Evolutionary conservation across 768 basidiomycete genomes (phyloP).

Genomic region (Rhodotorula diobovata): DNA sequence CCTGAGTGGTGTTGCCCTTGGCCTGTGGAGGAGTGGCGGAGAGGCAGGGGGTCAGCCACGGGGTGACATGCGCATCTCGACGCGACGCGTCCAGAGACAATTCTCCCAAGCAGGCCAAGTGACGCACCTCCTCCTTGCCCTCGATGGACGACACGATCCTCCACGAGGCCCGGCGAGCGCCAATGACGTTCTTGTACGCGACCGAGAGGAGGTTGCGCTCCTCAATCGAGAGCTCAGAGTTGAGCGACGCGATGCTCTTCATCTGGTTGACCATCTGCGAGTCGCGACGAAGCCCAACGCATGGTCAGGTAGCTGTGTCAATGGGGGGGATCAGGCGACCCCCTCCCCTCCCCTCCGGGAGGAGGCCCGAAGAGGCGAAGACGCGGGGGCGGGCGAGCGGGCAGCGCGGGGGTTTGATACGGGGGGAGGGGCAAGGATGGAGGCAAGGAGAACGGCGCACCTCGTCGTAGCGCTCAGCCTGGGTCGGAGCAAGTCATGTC

Average conservation of each 20-base stretch:
- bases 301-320: background rate
- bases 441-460: constrained; percentile 50
- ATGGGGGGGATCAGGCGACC: too few relatives aligned
- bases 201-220: constrained; percentile 97
- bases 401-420: background rate
- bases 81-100: background rate
- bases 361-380: too few relatives aligned
- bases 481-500: constrained; percentile 44
- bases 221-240: constrained; percentile 96
- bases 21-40: constrained; percentile 47
- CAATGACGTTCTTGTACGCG: constrained; percentile 97
- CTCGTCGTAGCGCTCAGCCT: constrained; percentile 97
- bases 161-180: constrained; percentile 96
- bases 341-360: too few relatives aligned
- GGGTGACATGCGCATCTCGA: background rate
- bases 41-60: background rate
- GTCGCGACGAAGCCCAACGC: too few relatives aligned
- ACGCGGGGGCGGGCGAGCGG: background rate
- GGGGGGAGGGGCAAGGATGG: constrained; percentile 36
- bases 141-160: constrained; percentile 97
- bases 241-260: constrained; percentile 88
- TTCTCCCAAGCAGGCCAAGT: too few relatives aligned
- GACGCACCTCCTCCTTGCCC: constrained; percentile 79
- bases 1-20: constrained; percentile 93
- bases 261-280: constrained; percentile 96